Conservation (phyloP, 1,139 yeast species). For the Protomyces lactucae-debilis region DNA sequence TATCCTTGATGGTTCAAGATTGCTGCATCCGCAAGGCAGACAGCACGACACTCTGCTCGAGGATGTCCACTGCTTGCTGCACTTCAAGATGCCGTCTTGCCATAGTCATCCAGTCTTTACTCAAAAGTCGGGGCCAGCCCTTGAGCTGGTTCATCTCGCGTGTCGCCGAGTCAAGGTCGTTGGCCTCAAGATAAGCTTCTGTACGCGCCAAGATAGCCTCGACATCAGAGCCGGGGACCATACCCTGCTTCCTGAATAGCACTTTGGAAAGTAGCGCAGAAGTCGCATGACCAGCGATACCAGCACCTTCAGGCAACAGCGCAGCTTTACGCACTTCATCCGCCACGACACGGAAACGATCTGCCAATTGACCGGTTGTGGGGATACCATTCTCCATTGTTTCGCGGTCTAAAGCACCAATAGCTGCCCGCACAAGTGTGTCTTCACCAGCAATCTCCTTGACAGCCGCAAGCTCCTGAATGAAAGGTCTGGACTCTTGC, state of each 20-base stretch:
- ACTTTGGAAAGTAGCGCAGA: slow-evolving; percentile 73
- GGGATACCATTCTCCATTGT: slow-evolving; percentile 56
- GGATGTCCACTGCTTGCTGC: slow-evolving; percentile 28
- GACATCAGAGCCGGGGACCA: slow-evolving; percentile 73
- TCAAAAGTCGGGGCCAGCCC: slow-evolving; percentile 90
- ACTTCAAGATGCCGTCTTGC: slow-evolving; percentile 37
- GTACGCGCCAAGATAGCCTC: slow-evolving; percentile 88
- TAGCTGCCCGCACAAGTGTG: slow-evolving; percentile 46
- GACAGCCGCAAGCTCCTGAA: slow-evolving; percentile 41
- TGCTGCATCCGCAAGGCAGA: slow-evolving; percentile 16
- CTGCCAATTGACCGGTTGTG: slow-evolving; percentile 47
- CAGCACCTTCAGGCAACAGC: slow-evolving; percentile 88
- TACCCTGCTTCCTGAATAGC: slow-evolving; percentile 59
- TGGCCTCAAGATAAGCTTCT: slow-evolving; percentile 65
- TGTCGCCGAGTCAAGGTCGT: slow-evolving; percentile 80
- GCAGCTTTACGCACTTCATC: slow-evolving; percentile 89
- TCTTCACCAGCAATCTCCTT: slow-evolving; percentile 47
- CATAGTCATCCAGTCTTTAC: slow-evolving; percentile 85
- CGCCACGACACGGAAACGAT: slow-evolving; percentile 75
- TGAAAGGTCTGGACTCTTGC: slow-evolving; percentile 41
- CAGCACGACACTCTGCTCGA: slow-evolving; percentile 18
- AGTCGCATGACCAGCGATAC: slow-evolving; percentile 83
- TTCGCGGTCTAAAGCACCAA: slow-evolving; percentile 47
- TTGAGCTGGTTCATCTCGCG: slow-evolving; percentile 84
- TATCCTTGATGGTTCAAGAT: not conserved